Evolutionary conservation across 257 asterid genomes (phyloP).

Genomic region (Solanum rostratum): DNA sequence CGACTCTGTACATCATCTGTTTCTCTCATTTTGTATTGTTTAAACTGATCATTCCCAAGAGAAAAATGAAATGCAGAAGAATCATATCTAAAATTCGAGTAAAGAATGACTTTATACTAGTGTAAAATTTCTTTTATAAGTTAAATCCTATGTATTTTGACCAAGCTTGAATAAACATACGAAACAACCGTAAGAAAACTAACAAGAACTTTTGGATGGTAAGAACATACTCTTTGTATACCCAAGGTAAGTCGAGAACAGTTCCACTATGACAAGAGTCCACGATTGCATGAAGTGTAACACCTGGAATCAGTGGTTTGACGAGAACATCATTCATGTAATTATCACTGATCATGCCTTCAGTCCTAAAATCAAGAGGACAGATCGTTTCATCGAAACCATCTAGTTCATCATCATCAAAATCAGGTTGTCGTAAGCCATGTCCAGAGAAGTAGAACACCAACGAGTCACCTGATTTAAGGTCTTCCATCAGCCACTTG

Average conservation of each 20-base stretch:
- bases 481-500: constrained; percentile 21
- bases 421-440: constrained; percentile 19
- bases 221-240: constrained; percentile 29
- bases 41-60: background rate
- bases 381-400: constrained; percentile 43
- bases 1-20: background rate
- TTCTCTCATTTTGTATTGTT: background rate
- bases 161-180: background rate
- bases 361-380: constrained; percentile 48
- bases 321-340: constrained; percentile 41
- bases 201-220: background rate
- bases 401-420: constrained; percentile 20
- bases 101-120: background rate
- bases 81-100: background rate
- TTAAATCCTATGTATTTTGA: background rate
- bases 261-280: constrained; percentile 89
- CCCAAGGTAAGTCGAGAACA: constrained; percentile 49
- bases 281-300: constrained; percentile 58
- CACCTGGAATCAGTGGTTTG: constrained; percentile 32
- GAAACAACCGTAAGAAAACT: background rate
- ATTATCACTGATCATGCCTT: constrained; percentile 52
- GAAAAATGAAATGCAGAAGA: background rate
- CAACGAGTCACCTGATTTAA: constrained; percentile 27
- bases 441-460: constrained; percentile 46
- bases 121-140: background rate